These are phyloP conservation scores for Tetrapisispora nanseiensis DNA, from an alignment of 805 yeast genomes.

Conservation along the genomic window DNA sequence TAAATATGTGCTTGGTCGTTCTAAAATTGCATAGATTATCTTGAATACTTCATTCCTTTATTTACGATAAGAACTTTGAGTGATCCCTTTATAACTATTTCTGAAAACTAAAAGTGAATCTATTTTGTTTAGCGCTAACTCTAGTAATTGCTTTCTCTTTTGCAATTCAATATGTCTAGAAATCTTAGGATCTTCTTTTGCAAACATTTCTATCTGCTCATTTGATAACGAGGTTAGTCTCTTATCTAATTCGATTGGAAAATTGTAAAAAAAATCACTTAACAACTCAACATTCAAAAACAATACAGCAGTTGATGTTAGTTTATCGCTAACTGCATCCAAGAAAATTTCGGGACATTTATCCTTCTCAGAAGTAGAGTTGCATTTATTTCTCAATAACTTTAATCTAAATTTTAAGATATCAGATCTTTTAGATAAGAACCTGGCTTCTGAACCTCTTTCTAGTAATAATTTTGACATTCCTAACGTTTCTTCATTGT, in stretches of 20 bases:
- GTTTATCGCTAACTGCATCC: conserved; percentile 84
- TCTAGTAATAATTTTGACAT: conserved; percentile 67
- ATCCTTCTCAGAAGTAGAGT: conserved; percentile 67
- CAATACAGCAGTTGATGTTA: conserved; percentile 86
- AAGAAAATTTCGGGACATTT: conserved; percentile 91
- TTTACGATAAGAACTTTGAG: neutral
- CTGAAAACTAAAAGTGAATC: conserved; percentile 43
- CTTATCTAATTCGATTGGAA: conserved; percentile 85
- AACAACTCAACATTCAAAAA: conserved; percentile 88
- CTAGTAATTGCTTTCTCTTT: conserved; percentile 81
- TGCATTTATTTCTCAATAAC: conserved; percentile 67
- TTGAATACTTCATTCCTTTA: neutral
- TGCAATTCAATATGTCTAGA: conserved; percentile 88
- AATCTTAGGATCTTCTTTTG: conserved; percentile 88
- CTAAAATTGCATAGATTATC: too few relatives aligned
- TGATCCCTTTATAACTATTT: conserved; percentile 24
- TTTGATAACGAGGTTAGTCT: conserved; percentile 52
- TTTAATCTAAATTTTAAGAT: conserved; percentile 67
- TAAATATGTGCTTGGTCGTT: neutral
- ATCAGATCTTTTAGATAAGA: conserved; percentile 62
- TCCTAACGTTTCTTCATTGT: conserved; percentile 63
- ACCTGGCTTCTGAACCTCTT: conserved; percentile 77
- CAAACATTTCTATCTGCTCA: conserved; percentile 80
- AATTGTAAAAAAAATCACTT: conserved; percentile 91
- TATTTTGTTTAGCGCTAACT: conserved; percentile 73